Evolutionary conservation across 306 rosid genomes (phyloP).

Genomic region (Gastrolobium villosum): DNA sequence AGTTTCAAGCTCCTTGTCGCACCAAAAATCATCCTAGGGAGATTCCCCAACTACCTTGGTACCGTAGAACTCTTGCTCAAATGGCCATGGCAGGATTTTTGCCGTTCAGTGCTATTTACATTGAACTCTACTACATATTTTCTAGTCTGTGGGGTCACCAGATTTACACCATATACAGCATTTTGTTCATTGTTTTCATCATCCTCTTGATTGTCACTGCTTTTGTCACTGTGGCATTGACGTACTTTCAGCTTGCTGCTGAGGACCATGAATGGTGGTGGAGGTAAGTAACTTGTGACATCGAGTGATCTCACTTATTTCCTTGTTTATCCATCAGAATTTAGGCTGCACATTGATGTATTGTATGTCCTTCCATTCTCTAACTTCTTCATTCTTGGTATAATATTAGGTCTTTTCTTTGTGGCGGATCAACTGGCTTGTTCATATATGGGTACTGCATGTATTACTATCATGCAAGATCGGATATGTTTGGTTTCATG

Average conservation of each 20-base stretch:
- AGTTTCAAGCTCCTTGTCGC: conserved; percentile 61
- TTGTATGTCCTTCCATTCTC: conserved; percentile 8
- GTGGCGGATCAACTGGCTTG: conserved; percentile 71
- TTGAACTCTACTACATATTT: conserved; percentile 63
- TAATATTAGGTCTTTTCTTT: conserved; percentile 60
- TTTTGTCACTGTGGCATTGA: conserved; percentile 62
- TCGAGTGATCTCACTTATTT: background rate
- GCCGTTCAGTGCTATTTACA: conserved; percentile 62
- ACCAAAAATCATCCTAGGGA: conserved; percentile 63
- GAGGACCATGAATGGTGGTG: conserved; percentile 77
- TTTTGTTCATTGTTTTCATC: conserved; percentile 61
- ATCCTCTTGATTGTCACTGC: conserved; percentile 65
- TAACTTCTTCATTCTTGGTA: conserved; percentile 30
- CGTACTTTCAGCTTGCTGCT: conserved; percentile 68
- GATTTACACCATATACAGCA: conserved; percentile 60
- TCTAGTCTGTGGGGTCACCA: conserved; percentile 64
- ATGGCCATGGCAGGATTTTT: conserved; percentile 64
- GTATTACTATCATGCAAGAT: conserved; percentile 62
- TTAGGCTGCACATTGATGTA: conserved; percentile 6
- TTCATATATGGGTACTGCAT: conserved; percentile 62
- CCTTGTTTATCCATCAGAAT: conserved; percentile 3
- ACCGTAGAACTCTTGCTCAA: conserved; percentile 56
- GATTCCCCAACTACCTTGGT: conserved; percentile 64
- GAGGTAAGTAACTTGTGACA: conserved; percentile 54
- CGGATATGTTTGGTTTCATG: conserved; percentile 70